Conservation (phyloP, 495 filamentous ascomycete species). For the Aspergillus hancockii region DNA sequence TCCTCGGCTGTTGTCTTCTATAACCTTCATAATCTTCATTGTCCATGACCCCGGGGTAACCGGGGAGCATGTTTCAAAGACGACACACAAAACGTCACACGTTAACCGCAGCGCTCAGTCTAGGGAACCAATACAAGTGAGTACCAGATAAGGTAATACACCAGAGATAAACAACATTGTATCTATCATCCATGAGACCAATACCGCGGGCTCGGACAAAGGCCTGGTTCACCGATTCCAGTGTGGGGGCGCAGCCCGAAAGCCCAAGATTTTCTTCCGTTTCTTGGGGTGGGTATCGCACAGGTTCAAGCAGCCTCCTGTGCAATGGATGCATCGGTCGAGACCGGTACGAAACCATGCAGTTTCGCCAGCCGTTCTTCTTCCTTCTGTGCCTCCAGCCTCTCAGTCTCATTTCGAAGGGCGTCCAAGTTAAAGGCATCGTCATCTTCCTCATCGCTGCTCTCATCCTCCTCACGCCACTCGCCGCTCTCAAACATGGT, state of each 20-base stretch:
- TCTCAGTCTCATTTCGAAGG: constrained; percentile 69
- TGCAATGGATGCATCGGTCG: constrained; percentile 23
- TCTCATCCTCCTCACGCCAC: constrained; percentile 73
- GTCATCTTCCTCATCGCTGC: constrained; percentile 60
- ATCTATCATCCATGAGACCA: constrained; percentile 27
- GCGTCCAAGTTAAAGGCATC: constrained; percentile 77
- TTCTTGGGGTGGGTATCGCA: constrained; percentile 20
- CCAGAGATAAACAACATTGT: constrained; percentile 13
- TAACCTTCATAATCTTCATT: background rate
- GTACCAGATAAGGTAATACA: constrained; percentile 10
- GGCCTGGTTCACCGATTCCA: constrained; percentile 27
- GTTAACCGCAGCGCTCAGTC: constrained; percentile 23
- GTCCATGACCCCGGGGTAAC: constrained; percentile 7
- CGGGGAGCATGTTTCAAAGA: constrained; percentile 19
- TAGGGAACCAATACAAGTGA: constrained; percentile 20
- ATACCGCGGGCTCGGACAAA: constrained; percentile 28
- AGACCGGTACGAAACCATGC: constrained; percentile 30
- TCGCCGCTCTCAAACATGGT: constrained; percentile 95
- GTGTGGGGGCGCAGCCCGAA: constrained; percentile 27
- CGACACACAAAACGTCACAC: constrained; percentile 23
- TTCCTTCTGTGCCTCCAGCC: constrained; percentile 48
- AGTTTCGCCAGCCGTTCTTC: constrained; percentile 44
- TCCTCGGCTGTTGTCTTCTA: constrained; percentile 9
- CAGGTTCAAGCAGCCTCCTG: constrained; percentile 36
- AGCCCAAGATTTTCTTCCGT: constrained; percentile 33